Evolutionary conservation across 1,284 basidiomycete species (phyloP).

Genomic region (Ganoderma lucidum): DNA sequence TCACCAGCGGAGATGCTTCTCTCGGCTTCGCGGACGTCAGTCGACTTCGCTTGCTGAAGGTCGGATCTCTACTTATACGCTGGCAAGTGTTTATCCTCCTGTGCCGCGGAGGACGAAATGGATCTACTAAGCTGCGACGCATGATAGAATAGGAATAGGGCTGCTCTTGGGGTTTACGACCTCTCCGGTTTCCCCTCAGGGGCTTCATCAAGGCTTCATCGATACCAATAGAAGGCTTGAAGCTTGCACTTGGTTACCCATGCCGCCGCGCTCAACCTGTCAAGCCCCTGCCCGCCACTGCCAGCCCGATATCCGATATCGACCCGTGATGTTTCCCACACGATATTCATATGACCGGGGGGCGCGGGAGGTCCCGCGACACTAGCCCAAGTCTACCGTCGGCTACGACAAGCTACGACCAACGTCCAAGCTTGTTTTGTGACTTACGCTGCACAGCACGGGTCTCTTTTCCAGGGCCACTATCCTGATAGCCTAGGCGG

Average conservation of each 20-base stretch:
- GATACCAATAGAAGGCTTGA: not conserved
- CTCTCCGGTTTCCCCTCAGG: no score
- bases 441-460: conserved; percentile 4
- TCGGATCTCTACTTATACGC: not conserved
- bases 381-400: not conserved
- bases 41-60: not conserved
- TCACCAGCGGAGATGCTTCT: not conserved
- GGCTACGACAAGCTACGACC: not conserved
- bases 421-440: not conserved
- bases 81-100: not conserved
- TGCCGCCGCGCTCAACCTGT: not conserved
- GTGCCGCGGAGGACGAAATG: no score
- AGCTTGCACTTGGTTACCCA: not conserved
- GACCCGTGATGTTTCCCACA: not conserved
- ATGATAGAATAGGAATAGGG: no score
- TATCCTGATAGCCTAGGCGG: not conserved
- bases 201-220: no score
- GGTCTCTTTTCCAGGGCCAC: not conserved
- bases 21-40: not conserved
- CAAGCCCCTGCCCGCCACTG: not conserved
- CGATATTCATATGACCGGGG: not conserved
- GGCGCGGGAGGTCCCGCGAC: not conserved
- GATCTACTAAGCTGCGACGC: no score
- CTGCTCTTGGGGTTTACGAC: no score
- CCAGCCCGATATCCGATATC: not conserved